Conservation (phyloP, 192 early-diverging fungal species). For the Blastocladiella britannica region DNA sequence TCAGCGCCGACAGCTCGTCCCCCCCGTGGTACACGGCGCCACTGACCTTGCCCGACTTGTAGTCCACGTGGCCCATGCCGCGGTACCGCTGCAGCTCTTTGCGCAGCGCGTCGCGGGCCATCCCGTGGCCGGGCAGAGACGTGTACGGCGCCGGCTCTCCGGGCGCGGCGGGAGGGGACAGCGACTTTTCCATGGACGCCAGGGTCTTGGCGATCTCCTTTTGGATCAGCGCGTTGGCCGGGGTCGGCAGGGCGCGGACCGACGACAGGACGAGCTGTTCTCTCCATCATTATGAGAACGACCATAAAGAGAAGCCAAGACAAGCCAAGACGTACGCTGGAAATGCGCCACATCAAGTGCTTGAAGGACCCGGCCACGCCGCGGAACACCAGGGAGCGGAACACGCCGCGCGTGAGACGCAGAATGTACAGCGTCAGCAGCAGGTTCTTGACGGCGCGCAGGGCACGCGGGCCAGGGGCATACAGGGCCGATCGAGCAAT, state of each 20-base stretch:
- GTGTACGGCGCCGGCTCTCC: conserved; percentile 35
- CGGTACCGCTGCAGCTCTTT: conserved; percentile 36
- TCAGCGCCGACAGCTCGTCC: conserved; percentile 47
- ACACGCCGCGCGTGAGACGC: not conserved
- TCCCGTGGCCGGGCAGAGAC: conserved; percentile 39
- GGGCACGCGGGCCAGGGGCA: not conserved
- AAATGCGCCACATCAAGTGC: conserved; percentile 3
- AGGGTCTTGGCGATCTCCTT: conserved; percentile 56
- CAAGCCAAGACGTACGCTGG: not conserved
- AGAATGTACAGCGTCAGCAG: not conserved
- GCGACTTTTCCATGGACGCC: conserved; percentile 56
- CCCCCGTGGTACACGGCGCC: conserved; percentile 90
- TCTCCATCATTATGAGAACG: not conserved
- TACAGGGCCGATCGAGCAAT: too few species aligned
- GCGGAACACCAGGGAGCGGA: not conserved
- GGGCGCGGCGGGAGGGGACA: conserved; percentile 32
- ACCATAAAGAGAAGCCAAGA: not conserved
- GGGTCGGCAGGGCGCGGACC: conserved; percentile 10
- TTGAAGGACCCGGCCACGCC: not conserved
- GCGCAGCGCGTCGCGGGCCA: conserved; percentile 37
- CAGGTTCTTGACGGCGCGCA: not conserved
- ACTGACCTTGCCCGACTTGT: conserved; percentile 66
- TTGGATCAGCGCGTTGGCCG: conserved; percentile 41
- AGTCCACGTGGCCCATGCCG: conserved; percentile 41
- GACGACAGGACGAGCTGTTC: not conserved